Percentiles rank a stretch among this genome's conserved stretches.
phyloP scores from a whole-genome alignment of 768 basidiomycete species.

The Termitomyces sp. region DNA sequence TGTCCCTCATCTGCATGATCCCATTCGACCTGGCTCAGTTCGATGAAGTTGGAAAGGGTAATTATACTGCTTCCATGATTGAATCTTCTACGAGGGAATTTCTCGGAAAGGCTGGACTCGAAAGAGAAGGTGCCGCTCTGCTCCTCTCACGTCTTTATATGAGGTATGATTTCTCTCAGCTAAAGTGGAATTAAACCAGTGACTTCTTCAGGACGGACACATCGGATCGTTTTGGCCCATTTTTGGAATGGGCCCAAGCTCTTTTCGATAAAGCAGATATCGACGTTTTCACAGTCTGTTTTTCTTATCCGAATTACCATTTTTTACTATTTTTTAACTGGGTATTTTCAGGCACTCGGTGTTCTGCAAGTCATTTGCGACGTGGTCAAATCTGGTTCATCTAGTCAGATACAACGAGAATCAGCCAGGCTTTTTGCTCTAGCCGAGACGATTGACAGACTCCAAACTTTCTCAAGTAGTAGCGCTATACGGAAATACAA shows the following conservation, averaged over 20 bases:
- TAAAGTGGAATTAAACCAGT: background rate
- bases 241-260: slow-evolving; percentile 43
- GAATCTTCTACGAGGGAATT: slow-evolving; percentile 54
- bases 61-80: slow-evolving; percentile 49
- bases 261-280: slow-evolving; percentile 26
- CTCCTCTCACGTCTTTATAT: slow-evolving; percentile 79
- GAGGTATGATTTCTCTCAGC: slow-evolving; percentile 41
- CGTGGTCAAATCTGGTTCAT: slow-evolving; percentile 57
- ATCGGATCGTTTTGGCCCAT: slow-evolving; percentile 38
- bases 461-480: slow-evolving; percentile 40
- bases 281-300: slow-evolving; percentile 47
- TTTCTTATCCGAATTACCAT: slow-evolving; percentile 1
- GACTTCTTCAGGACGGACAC: slow-evolving; percentile 51
- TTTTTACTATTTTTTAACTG: background rate
- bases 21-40: slow-evolving; percentile 90
- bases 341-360: slow-evolving; percentile 51
- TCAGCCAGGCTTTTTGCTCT: slow-evolving; percentile 40
- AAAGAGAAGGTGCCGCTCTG: slow-evolving; percentile 77
- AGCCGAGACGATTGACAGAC: slow-evolving; percentile 34
- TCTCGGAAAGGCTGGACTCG: slow-evolving; percentile 68
- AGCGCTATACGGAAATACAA: slow-evolving; percentile 65
- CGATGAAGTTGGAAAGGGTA: slow-evolving; percentile 50
- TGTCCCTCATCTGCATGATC: slow-evolving; percentile 90
- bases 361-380: slow-evolving; percentile 65
- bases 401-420: slow-evolving; percentile 42